Conservation (phyloP, 257 asterid genomes). For the Voacanga thouarsii region DNA sequence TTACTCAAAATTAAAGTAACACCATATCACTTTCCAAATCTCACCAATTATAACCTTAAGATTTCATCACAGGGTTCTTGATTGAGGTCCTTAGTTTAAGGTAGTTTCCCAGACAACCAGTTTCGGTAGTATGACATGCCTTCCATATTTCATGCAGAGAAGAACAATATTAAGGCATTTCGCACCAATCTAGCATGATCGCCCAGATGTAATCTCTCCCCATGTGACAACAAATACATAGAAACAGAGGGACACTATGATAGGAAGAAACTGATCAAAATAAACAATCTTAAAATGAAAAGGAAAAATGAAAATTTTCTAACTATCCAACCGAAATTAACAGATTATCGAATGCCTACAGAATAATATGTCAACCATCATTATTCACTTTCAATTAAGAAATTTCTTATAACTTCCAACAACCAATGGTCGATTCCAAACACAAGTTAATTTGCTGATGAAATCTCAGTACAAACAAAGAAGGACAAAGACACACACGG, state of each 20-base stretch:
- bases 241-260: not conserved
- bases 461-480: not conserved
- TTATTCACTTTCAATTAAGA: not conserved
- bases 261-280: not conserved
- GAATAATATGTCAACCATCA: not conserved
- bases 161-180: not conserved
- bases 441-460: not conserved
- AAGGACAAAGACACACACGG: not conserved
- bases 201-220: not conserved
- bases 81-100: not conserved
- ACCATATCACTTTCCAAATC: not conserved
- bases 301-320: not conserved
- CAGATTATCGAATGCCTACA: not conserved
- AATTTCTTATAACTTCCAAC: not conserved
- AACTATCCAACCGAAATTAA: not conserved
- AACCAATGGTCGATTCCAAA: not conserved
- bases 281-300: not conserved
- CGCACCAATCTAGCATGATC: not conserved
- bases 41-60: not conserved
- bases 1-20: not conserved
- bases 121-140: not conserved
- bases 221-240: not conserved
- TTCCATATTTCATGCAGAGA: not conserved
- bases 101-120: not conserved
- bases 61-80: not conserved